Percentiles rank a stretch among this genome's conserved stretches.
Conservation (phyloP, 768 basidiomycete species). For the Sarcodon sp. region DNA sequence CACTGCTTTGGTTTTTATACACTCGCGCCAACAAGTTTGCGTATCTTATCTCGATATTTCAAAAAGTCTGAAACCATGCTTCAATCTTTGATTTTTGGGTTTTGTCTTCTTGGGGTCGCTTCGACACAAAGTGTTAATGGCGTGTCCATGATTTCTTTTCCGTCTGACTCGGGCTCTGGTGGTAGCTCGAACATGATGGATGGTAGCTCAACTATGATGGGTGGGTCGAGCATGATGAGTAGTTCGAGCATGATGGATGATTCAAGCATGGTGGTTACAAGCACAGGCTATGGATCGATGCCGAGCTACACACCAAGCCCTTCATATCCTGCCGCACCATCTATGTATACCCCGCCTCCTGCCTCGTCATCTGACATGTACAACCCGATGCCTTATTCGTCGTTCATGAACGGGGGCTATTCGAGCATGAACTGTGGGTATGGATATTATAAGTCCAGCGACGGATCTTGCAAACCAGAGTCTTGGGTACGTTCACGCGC, state of each 20-base stretch:
- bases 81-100: constrained; percentile 29
- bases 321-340: constrained; percentile 9
- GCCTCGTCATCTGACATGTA: constrained; percentile 26
- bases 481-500: constrained; percentile 38
- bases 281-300: too few species aligned
- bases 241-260: too few species aligned
- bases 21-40: too few species aligned
- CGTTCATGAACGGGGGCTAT: constrained; percentile 53
- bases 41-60: too few species aligned
- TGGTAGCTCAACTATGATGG: too few species aligned
- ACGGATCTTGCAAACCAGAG: constrained; percentile 40
- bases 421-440: constrained; percentile 58
- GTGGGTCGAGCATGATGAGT: too few species aligned
- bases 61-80: too few species aligned
- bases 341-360: constrained; percentile 20
- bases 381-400: constrained; percentile 42
- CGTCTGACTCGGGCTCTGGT: constrained; percentile 18
- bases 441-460: constrained; percentile 41
- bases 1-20: too few species aligned
- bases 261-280: too few species aligned
- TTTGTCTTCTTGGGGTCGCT: constrained; percentile 44
- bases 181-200: constrained; percentile 9
- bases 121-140: constrained; percentile 44
- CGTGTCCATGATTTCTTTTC: constrained; percentile 15
- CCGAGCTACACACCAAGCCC: neutral